Evolutionary conservation across 306 rosid genomes (phyloP), one percentile per base, ranked within the genome.

Genomic region (Prunus kanzakura): DNA sequence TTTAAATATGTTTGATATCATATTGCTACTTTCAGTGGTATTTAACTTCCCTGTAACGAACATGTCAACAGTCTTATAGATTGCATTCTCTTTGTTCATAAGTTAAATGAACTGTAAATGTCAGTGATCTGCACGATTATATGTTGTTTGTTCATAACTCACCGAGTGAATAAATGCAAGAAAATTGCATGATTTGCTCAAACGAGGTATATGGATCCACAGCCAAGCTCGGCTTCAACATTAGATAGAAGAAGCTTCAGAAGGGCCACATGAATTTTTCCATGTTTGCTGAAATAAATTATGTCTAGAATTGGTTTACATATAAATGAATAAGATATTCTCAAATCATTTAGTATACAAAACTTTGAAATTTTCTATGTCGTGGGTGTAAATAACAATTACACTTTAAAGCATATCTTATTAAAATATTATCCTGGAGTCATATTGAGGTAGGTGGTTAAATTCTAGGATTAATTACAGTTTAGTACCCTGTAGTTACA

Each of bases 81-180:
- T 35, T 35, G 38, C 38, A 35, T 35, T 35, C 38, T 35, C 38
- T 5, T 35, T 35, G 6, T 35, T 15, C 29, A 3, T 20, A 70
- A 29, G 52, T 11, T 2, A 54, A 54, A 30, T 30, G 50, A 55
- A 27, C 2, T 32, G 30, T 32, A 55, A 27, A 3, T 32, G 30
- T 32, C 27, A n/a, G 64, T 2, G 3, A 71, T 61, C 38, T 61
- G 41, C 63, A 71, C 47, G 19, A 71, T 12, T 50, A 52, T 29
- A 72, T 27, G 15, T 9, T 32, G 29, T 73, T 23, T 19, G 13
- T 64, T 67, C 22, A 67, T 54, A 83, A 79, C 97, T 92, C 85
- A 95, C 97, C 65, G 91, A 89, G 84, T 95, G 97, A 80, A 92
- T 84, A 82, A 95, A 81, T 10, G 96, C 97, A 74, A 90, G 97